Conservation (phyloP, 1,139 yeast genomes). For the Saccharomyces hybrid region DNA sequence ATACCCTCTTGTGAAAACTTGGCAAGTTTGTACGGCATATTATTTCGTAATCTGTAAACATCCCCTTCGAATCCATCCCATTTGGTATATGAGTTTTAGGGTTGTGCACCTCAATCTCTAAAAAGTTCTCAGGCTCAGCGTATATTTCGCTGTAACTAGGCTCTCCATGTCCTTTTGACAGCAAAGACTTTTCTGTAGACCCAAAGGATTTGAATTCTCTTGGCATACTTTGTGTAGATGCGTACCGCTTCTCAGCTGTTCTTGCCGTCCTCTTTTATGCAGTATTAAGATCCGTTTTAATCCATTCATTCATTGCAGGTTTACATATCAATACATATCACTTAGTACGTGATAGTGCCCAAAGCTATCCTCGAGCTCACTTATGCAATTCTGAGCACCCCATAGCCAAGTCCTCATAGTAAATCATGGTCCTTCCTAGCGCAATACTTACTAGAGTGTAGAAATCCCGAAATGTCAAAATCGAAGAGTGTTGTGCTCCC, state of each 20-base stretch:
- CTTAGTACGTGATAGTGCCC: background rate
- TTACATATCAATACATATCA: background rate
- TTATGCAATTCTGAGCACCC: background rate
- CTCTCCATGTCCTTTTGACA: slow-evolving; percentile 34
- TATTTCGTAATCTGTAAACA: slow-evolving; percentile 88
- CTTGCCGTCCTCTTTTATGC: background rate
- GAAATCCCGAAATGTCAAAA: background rate
- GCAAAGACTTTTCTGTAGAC: slow-evolving; percentile 22
- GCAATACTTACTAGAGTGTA: background rate
- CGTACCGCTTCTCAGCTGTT: slow-evolving; percentile 2
- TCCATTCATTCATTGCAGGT: background rate
- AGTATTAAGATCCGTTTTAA: background rate
- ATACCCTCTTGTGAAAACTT: slow-evolving; percentile 59
- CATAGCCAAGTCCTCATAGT: background rate
- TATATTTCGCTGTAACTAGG: slow-evolving; percentile 78
- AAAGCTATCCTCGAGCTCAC: background rate
- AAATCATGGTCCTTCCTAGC: no score
- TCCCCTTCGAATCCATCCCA: slow-evolving; percentile 49
- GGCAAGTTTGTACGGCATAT: slow-evolving; percentile 85
- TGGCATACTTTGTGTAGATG: background rate
- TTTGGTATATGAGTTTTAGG: slow-evolving; percentile 46
- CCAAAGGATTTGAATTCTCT: slow-evolving; percentile 29
- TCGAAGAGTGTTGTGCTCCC: background rate
- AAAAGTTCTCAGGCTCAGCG: slow-evolving; percentile 90
- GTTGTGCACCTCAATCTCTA: slow-evolving; percentile 70